Evolutionary conservation across 2,329 filamentous ascomycete species (phyloP).

Genomic region (Fusarium anguioides): DNA sequence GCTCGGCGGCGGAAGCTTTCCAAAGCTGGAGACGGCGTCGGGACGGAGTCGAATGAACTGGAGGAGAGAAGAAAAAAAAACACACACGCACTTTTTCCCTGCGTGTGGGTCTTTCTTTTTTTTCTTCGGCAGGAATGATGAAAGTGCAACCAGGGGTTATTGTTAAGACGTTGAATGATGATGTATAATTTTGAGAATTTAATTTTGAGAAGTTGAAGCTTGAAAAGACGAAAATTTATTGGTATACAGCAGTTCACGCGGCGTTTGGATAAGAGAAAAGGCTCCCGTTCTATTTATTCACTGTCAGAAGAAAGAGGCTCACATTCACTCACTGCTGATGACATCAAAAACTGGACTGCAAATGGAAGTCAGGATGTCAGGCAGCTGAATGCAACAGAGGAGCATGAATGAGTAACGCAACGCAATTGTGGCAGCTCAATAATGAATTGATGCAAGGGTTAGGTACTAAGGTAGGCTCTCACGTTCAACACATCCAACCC

Average conservation of each 20-base stretch:
- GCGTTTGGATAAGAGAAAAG: not conserved
- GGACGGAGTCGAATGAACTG: constrained; percentile 36
- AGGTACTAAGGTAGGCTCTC: too few species aligned
- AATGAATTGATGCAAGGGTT: constrained; percentile 30
- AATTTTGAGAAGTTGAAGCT: not conserved
- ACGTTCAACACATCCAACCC: constrained; percentile 7
- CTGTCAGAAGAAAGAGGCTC: not conserved
- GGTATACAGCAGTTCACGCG: not conserved
- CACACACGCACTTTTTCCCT: constrained; percentile 21
- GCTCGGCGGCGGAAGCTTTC: constrained; percentile 31
- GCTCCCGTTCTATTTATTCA: not conserved
- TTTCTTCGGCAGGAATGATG: constrained; percentile 2
- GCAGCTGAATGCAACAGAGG: constrained; percentile 7
- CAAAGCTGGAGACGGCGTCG: constrained; percentile 34
- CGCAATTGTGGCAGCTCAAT: constrained; percentile 9
- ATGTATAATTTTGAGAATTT: not conserved
- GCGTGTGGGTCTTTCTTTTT: constrained; percentile 1
- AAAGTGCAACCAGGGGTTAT: not conserved
- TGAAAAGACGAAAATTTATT: not conserved
- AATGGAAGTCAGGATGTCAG: constrained; percentile 9
- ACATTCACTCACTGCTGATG: constrained; percentile 3
- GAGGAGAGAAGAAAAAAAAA: constrained; percentile 13
- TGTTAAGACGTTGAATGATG: not conserved
- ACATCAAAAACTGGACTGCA: constrained; percentile 5
- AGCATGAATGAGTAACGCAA: constrained; percentile 2